Percentiles rank a stretch among this genome's conserved stretches.
Conservation (phyloP, 495 filamentous ascomycete species). For the Penicillium pulvis region DNA sequence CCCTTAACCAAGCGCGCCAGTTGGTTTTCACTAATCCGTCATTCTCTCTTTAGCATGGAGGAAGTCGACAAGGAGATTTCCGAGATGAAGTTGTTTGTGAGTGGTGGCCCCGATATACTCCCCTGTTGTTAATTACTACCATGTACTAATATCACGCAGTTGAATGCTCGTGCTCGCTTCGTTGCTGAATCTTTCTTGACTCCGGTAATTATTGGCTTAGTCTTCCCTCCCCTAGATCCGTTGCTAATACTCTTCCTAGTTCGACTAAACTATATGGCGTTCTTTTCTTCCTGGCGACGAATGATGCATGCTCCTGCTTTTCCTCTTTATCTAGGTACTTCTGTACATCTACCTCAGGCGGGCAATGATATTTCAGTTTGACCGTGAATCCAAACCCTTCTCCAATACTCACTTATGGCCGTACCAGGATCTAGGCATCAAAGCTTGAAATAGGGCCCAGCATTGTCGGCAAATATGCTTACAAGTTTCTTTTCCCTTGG, state of each 20-base stretch:
- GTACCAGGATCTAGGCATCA: background rate
- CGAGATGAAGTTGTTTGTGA: conserved; percentile 99
- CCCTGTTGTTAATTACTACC: no score
- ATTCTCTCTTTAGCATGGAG: conserved; percentile 63
- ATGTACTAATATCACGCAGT: conserved; percentile 50
- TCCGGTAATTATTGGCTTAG: conserved; percentile 62
- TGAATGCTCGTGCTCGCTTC: conserved; percentile 96
- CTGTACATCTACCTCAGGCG: conserved; percentile 6
- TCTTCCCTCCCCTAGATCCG: background rate
- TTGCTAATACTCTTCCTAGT: conserved; percentile 28
- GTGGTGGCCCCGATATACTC: conserved; percentile 30
- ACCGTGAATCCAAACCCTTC: background rate
- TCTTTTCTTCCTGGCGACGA: conserved; percentile 13
- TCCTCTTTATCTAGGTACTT: conserved; percentile 4
- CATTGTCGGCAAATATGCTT: no score
- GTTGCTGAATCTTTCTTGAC: conserved; percentile 98
- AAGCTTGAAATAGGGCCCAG: no score
- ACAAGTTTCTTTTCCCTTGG: no score
- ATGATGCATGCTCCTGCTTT: conserved; percentile 2
- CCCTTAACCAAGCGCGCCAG: background rate
- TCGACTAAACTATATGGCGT: conserved; percentile 38
- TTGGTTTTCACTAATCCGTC: background rate
- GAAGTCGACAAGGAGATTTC: conserved; percentile 99
- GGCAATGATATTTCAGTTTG: conserved; percentile 1
- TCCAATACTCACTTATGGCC: background rate